These are phyloP conservation scores for Ceriops tagal DNA, from an alignment of 345 rosid species.

Conservation along the genomic window DNA sequence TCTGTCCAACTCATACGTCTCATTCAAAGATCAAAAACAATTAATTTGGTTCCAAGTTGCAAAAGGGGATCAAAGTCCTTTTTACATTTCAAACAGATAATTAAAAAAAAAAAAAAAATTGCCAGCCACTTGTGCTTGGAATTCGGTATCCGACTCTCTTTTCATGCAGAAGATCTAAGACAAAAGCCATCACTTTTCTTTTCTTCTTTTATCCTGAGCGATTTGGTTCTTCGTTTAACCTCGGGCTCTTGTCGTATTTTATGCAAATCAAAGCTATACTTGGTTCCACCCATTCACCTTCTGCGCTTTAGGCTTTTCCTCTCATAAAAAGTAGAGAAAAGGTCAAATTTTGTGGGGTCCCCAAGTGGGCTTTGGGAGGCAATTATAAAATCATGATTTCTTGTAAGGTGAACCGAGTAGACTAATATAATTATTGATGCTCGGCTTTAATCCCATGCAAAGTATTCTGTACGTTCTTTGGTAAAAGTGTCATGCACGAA, in stretches of 20 bases:
- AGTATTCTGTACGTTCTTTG: slow-evolving; percentile 43
- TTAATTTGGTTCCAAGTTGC: slow-evolving; percentile 8
- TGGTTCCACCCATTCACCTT: slow-evolving; percentile 10
- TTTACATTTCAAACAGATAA: neutral
- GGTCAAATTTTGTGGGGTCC: slow-evolving; percentile 27
- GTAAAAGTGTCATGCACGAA: slow-evolving; percentile 52
- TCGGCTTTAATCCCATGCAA: slow-evolving; percentile 54
- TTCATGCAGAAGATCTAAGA: slow-evolving; percentile 3
- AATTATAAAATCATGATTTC: slow-evolving; percentile 82
- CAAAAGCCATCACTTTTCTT: slow-evolving; percentile 8
- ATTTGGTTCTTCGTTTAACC: slow-evolving; percentile 9
- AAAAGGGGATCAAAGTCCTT: neutral
- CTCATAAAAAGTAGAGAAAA: slow-evolving; percentile 29
- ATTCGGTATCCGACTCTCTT: slow-evolving; percentile 35
- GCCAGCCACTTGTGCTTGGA: slow-evolving; percentile 7
- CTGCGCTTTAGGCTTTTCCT: neutral
- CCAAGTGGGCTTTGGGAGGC: slow-evolving; percentile 32
- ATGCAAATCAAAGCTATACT: slow-evolving; percentile 33
- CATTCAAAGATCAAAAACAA: neutral
- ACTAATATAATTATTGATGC: slow-evolving; percentile 17
- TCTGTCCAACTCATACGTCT: slow-evolving; percentile 1
- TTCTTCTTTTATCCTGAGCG: neutral
- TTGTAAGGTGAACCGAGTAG: slow-evolving; percentile 45
- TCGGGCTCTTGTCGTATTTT: slow-evolving; percentile 17
- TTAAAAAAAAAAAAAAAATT: neutral